Evolutionary conservation across 2,329 filamentous ascomycete genomes (phyloP).

Genomic region (Byssoonygena ceratinophila): DNA sequence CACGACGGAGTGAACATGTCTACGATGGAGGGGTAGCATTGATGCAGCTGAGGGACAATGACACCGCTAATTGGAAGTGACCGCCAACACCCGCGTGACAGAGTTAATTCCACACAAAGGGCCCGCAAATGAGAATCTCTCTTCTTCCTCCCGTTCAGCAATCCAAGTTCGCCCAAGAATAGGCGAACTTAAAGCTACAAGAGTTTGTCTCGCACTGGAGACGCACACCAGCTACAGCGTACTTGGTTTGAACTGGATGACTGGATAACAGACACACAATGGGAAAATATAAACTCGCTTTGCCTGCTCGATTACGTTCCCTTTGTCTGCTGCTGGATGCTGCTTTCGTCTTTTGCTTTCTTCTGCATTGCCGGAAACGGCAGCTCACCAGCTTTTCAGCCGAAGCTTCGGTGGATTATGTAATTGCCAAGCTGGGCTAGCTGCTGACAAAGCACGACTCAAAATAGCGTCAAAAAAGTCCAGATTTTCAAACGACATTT

Average conservation of each 20-base stretch:
- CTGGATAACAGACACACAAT: too few species aligned
- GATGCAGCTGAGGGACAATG: not conserved
- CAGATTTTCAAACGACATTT: too few species aligned
- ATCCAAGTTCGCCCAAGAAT: not conserved
- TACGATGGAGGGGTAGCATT: slow-evolving; percentile 12
- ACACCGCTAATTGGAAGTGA: not conserved
- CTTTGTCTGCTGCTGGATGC: not conserved
- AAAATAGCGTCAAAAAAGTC: too few species aligned
- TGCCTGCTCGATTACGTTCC: not conserved
- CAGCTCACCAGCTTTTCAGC: not conserved
- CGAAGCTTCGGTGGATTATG: not conserved
- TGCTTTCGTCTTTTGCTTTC: not conserved
- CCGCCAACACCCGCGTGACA: not conserved
- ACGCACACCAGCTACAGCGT: too few species aligned
- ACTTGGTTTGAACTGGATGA: too few species aligned
- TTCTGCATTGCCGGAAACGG: not conserved
- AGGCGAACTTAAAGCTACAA: slow-evolving; percentile 8
- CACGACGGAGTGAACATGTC: slow-evolving; percentile 9
- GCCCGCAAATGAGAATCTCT: not conserved
- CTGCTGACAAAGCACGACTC: not conserved
- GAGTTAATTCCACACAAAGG: not conserved
- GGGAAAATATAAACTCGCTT: too few species aligned
- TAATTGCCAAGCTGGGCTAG: not conserved
- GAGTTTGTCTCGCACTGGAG: too few species aligned
- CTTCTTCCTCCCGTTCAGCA: not conserved